Conservation (phyloP, 2,329 filamentous ascomycete species). For the Colletotrichum agaves region DNA sequence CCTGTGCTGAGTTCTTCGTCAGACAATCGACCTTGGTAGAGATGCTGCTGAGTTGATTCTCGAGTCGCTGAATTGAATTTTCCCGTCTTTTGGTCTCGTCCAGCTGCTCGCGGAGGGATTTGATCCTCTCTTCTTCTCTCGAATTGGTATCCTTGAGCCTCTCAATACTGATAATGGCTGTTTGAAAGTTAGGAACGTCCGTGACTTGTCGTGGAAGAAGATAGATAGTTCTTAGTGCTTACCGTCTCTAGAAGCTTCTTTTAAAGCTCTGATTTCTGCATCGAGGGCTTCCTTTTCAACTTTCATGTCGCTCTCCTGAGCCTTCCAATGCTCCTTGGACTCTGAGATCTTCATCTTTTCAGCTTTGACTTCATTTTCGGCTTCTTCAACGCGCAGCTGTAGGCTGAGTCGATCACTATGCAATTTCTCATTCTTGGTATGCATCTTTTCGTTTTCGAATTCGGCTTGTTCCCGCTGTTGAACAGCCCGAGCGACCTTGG, state of each 20-base stretch:
- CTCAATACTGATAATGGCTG: neutral
- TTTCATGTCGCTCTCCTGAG: slow-evolving; percentile 11
- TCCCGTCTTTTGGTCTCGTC: neutral
- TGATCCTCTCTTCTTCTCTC: neutral
- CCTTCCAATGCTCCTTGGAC: too few relatives aligned
- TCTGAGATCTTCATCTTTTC: too few relatives aligned
- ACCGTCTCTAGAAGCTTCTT: neutral
- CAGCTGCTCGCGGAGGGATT: neutral
- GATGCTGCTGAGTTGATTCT: neutral
- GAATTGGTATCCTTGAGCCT: neutral
- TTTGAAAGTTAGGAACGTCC: neutral
- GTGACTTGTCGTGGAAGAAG: neutral
- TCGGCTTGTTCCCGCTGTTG: too few relatives aligned
- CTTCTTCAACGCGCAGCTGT: too few relatives aligned
- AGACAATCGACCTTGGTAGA: neutral
- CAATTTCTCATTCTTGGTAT: too few relatives aligned
- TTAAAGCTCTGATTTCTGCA: neutral
- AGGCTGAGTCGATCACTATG: too few relatives aligned
- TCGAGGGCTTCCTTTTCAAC: slow-evolving; percentile 33
- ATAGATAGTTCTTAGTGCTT: too few relatives aligned
- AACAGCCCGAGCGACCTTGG: too few relatives aligned
- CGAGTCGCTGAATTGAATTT: neutral
- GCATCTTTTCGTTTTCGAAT: too few relatives aligned
- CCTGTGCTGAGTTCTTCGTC: neutral
- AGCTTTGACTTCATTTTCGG: too few relatives aligned